These are phyloP conservation scores for Camellia sinensis DNA, from an alignment of 148 eudicot species.

Conservation along the genomic window DNA sequence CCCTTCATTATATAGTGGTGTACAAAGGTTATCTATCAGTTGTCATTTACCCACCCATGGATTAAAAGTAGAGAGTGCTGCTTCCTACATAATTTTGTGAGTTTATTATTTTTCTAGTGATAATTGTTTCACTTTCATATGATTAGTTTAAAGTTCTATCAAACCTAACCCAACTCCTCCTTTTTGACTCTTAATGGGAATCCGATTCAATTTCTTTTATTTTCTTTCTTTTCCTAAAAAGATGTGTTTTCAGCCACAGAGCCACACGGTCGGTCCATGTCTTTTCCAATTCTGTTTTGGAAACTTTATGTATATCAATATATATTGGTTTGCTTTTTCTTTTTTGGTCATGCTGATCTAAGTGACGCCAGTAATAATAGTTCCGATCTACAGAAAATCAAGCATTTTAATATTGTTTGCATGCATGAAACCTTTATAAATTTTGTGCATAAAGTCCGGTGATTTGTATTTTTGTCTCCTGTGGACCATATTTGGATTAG, in stretches of 20 bases:
- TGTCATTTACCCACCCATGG: too few species aligned
- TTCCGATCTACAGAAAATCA: not conserved
- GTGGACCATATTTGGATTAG: not conserved
- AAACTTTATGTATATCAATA: not conserved
- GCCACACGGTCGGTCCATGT: conserved; percentile 18
- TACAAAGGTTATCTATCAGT: too few species aligned
- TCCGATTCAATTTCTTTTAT: not conserved
- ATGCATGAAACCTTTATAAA: not conserved
- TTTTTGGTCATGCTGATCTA: not conserved
- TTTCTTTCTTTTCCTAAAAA: conserved; percentile 13
- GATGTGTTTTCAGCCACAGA: conserved; percentile 3
- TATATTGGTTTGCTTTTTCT: too few species aligned
- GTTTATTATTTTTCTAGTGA: too few species aligned
- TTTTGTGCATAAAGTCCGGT: not conserved
- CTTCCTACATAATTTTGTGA: too few species aligned
- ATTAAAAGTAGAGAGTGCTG: too few species aligned
- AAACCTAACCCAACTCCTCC: not conserved
- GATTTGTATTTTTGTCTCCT: not conserved
- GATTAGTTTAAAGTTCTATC: not conserved
- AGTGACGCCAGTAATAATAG: not conserved
- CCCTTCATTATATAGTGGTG: too few species aligned
- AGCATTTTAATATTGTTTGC: not conserved
- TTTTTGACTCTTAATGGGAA: conserved; percentile 11
- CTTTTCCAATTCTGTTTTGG: not conserved
- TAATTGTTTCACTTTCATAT: not conserved